Base-by-base conservation (phyloP, 371 early-diverging fungal species). In the Mortierella sp. region DNA sequence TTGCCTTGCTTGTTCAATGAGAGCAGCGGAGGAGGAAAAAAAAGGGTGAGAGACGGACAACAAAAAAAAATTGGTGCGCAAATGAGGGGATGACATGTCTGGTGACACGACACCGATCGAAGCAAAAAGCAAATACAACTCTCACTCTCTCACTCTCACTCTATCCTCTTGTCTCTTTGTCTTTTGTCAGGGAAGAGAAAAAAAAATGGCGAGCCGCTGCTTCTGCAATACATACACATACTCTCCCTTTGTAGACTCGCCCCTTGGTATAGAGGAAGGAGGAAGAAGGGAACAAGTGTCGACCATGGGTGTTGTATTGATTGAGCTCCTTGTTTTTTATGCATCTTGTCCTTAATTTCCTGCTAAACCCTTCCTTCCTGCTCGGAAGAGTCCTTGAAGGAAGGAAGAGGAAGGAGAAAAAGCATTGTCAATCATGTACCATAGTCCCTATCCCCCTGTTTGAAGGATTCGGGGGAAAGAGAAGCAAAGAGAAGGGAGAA, bases 21-120 rank as follows among this genome's bases (percentile, higher is more conserved):
- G 4, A 46, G 58, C 29, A 46, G 58, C 29, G 12, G 32, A 35
- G 18, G 41, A 51, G 18, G 71, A 43, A 32, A 70, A 74, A 75
- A 79, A 63, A 72, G 74, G 76, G 75, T 73, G 79, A 75, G 63
- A 49, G 38, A 6, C 29, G 41, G 46, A 41, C 70, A 10, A 14
- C 3, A 16, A 29, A 14, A 29, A 60, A 60, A 63, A 75, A 55
- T 68, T 72, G 76, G 75, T 72, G 80, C 80, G 76, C 72, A 72
- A 75, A 75, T 65, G 71, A 77, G 79, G 74, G 49, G 74, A 48
- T 79, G 79, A 79, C 74, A 38, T 55, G 72, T 76, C 80, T 76
- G 75, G 80, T 80, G 80, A 80, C 72, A 80, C 76, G 14, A 71
- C 38, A 71, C 44, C 56, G 24, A 41, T 35, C 2, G 24, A 10